phyloP scores from a whole-genome alignment of 139 green algal species.

The Nannochloris sp. region DNA sequence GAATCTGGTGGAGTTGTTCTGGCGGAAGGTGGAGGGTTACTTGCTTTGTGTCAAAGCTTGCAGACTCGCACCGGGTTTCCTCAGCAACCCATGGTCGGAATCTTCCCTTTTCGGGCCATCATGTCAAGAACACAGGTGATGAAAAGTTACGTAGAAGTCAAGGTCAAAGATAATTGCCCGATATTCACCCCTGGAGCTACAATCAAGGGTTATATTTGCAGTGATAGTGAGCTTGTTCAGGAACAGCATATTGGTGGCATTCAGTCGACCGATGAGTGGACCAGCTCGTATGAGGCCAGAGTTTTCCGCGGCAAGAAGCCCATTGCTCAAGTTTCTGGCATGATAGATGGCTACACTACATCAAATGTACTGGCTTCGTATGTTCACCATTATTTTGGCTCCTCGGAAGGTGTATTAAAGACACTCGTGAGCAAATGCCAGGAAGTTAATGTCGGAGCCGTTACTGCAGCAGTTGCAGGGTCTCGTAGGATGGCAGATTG shows the following conservation, averaged over 20 bases:
- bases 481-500: slow-evolving; percentile 4
- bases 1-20: slow-evolving; percentile 77
- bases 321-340: background rate
- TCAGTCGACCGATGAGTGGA: background rate
- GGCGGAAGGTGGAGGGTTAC: slow-evolving; percentile 78
- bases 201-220: slow-evolving; percentile 62
- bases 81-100: slow-evolving; percentile 37
- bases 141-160: slow-evolving; percentile 66
- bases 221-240: slow-evolving; percentile 64
- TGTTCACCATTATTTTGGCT: slow-evolving; percentile 80
- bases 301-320: too few relatives aligned
- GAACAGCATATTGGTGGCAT: slow-evolving; percentile 34
- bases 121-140: slow-evolving; percentile 37
- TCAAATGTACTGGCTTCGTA: slow-evolving; percentile 68
- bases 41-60: slow-evolving; percentile 72
- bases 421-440: slow-evolving; percentile 48
- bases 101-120: slow-evolving; percentile 78
- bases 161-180: slow-evolving; percentile 25
- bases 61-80: slow-evolving; percentile 24
- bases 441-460: slow-evolving; percentile 38
- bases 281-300: background rate
- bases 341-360: slow-evolving; percentile 58
- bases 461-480: slow-evolving; percentile 9
- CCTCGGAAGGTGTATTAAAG: slow-evolving; percentile 23
- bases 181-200: slow-evolving; percentile 53